A percentile compares a stretch with the other conserved stretches of the same genome.
These are phyloP conservation scores for Penicillium ochrochloron DNA, from an alignment of 495 filamentous ascomycete genomes.

Conservation along the genomic window DNA sequence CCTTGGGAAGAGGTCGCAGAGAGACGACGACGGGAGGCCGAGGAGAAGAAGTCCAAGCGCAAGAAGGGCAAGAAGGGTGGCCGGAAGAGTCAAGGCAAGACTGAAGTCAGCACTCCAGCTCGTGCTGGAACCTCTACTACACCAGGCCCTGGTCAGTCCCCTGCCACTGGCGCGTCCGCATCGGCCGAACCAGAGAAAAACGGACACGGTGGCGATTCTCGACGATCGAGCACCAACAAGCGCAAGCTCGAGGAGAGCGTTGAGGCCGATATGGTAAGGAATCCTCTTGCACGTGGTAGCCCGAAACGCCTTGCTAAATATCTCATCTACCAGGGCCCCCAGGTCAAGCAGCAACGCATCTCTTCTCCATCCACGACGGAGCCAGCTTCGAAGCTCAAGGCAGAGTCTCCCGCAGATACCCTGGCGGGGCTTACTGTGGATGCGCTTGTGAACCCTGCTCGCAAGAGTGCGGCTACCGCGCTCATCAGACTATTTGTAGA, in stretches of 20 bases:
- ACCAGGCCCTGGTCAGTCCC: slow-evolving; percentile 33
- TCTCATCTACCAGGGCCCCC: slow-evolving; percentile 39
- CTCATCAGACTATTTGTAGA: slow-evolving; percentile 60
- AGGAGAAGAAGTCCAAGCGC: slow-evolving; percentile 53
- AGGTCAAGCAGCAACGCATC: slow-evolving; percentile 46
- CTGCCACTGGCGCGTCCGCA: slow-evolving; percentile 24
- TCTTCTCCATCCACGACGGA: slow-evolving; percentile 32
- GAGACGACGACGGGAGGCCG: slow-evolving; percentile 54
- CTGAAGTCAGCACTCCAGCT: slow-evolving; percentile 40
- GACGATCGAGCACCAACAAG: slow-evolving; percentile 44
- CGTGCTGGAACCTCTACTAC: slow-evolving; percentile 38
- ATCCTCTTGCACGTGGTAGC: neutral
- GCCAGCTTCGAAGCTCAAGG: slow-evolving; percentile 35
- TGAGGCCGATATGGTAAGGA: slow-evolving; percentile 43
- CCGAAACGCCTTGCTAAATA: slow-evolving; percentile 8
- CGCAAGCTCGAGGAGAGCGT: slow-evolving; percentile 50
- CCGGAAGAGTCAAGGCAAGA: slow-evolving; percentile 46
- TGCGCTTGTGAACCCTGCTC: slow-evolving; percentile 52
- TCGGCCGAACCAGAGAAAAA: slow-evolving; percentile 42
- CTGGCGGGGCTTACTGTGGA: slow-evolving; percentile 31
- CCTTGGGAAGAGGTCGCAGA: slow-evolving; percentile 77
- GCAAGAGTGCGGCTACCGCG: slow-evolving; percentile 53
- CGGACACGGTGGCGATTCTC: slow-evolving; percentile 33
- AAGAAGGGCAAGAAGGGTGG: slow-evolving; percentile 55
- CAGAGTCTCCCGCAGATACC: slow-evolving; percentile 34